Evolutionary conservation across 2,329 filamentous ascomycete species (phyloP), one percentile per base, ranked within the genome.

Genomic region (Aschersonia sp.): DNA sequence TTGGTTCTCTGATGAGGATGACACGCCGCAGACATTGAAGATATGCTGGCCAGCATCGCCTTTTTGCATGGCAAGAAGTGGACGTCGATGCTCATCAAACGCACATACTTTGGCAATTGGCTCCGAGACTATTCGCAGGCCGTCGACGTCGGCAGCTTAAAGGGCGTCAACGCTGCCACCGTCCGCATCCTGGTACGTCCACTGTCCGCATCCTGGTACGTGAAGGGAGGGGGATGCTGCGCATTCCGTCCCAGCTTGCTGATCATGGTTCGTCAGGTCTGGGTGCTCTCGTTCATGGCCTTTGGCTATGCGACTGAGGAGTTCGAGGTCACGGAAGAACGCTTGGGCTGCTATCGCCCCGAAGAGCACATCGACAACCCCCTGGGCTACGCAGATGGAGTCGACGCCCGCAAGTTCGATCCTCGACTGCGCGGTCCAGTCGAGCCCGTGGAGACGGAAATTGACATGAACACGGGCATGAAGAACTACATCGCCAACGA

Each of bases 401-500:
- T 78, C 12, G 92, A 98, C 67, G 92, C 92, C 5, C 78, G 87
- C 51, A 78, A 84, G 57, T 88, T 79, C 58, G 92, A 97, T 61
- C 68, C 74, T 39, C 82, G 92, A 30, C 78, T 97, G 6, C 83
- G 92, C 46, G 85, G 81, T 1, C 89, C 89, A 0, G 80, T 97
- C 7, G 69, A 78, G 50, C 74, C 76, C 5, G 64, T 76, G 41
- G 86, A 92, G 59, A 77, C 85, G 22, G 79, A 85, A 50, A 76
- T 92, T 49, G 86, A 92, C 57, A 68, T 68, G 35, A 68, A 75
- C 5, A 92, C 86, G 1, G 89, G 89, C n/a, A 95, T 98, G 90
- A 98, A 97, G 67, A 97, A 97, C 63, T 98, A 98, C 64, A 97
- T 98, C 55, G 81, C 90, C 51, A 97, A 96, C 58, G 90, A 97